phyloP scores from a whole-genome alignment of 495 filamentous ascomycete genomes.

The Umbilicaria muhlenbergii region DNA sequence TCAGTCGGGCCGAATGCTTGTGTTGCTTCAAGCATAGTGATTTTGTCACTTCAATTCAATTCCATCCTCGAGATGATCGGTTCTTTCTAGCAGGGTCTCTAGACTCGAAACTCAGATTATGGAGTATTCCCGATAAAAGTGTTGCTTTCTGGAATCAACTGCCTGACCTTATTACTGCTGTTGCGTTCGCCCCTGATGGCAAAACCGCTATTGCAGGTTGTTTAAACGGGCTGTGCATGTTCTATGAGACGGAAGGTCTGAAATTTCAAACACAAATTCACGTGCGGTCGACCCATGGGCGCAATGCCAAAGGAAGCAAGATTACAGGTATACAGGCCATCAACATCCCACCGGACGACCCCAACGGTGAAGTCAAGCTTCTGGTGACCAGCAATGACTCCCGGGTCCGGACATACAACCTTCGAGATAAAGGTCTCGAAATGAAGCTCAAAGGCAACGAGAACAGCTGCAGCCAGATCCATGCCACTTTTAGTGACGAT shows the following conservation, averaged over 20 bases:
- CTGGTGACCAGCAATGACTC: conserved; percentile 94
- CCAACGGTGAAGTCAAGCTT: conserved; percentile 64
- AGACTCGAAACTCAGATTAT: conserved; percentile 81
- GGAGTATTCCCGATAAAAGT: conserved; percentile 94
- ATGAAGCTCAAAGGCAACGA: conserved; percentile 87
- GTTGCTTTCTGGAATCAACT: conserved; percentile 76
- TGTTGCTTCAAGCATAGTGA: conserved; percentile 96
- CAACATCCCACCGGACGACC: conserved; percentile 38
- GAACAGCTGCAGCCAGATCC: conserved; percentile 84
- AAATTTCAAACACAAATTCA: conserved; percentile 74
- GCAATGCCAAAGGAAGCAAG: conserved; percentile 92
- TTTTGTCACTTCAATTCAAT: conserved; percentile 87
- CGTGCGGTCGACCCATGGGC: conserved; percentile 75
- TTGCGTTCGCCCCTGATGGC: conserved; percentile 86
- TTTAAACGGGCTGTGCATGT: conserved; percentile 70
- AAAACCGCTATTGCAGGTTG: conserved; percentile 80
- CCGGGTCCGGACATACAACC: conserved; percentile 77
- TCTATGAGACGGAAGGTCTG: conserved; percentile 90
- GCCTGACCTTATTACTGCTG: conserved; percentile 83
- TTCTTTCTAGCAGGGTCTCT: conserved; percentile 93
- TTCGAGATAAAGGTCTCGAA: conserved; percentile 68
- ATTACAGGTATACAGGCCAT: conserved; percentile 89
- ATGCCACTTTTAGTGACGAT: conserved; percentile 78
- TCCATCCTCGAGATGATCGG: conserved; percentile 87
- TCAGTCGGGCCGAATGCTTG: conserved; percentile 70